Conservation (phyloP, 495 filamentous ascomycete genomes). For the Neurospora terricola region DNA sequence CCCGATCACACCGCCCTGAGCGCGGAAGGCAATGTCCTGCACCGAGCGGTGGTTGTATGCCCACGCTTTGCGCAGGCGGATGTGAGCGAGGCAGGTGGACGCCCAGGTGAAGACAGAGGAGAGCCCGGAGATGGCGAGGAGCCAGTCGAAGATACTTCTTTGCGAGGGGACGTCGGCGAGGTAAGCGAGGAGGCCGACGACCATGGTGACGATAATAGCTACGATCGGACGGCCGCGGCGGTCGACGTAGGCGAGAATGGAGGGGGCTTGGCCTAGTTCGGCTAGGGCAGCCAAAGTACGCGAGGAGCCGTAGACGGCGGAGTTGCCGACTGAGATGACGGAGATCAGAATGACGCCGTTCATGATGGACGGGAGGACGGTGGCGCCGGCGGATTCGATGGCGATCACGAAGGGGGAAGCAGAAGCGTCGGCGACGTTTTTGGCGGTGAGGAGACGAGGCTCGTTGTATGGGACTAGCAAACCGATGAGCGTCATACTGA, state of each 20-base stretch:
- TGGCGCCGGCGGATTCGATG: constrained; percentile 68
- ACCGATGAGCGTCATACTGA: constrained; percentile 65
- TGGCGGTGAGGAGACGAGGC: constrained; percentile 41
- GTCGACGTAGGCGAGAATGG: constrained; percentile 72
- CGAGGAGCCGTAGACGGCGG: constrained; percentile 78
- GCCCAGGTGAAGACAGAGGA: constrained; percentile 92
- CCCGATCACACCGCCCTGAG: constrained; percentile 70
- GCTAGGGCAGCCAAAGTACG: constrained; percentile 80
- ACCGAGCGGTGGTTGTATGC: constrained; percentile 57
- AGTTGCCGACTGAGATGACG: constrained; percentile 81
- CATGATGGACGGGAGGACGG: constrained; percentile 69
- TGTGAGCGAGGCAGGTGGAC: constrained; percentile 78
- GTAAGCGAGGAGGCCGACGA: constrained; percentile 68
- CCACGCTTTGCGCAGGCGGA: constrained; percentile 85
- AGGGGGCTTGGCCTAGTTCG: constrained; percentile 73
- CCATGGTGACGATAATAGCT: constrained; percentile 57
- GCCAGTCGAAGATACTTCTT: constrained; percentile 67
- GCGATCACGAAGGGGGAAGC: constrained; percentile 88
- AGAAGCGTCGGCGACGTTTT: constrained; percentile 50
- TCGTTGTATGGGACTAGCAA: constrained; percentile 67
- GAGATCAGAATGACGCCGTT: constrained; percentile 88
- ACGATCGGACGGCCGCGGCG: constrained; percentile 71
- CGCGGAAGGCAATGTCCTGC: constrained; percentile 72
- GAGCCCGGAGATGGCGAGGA: constrained; percentile 81
- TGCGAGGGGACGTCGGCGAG: constrained; percentile 56